Conservation (phyloP, 2,329 filamentous ascomycete genomes). For the Botryotinia narcissicola region DNA sequence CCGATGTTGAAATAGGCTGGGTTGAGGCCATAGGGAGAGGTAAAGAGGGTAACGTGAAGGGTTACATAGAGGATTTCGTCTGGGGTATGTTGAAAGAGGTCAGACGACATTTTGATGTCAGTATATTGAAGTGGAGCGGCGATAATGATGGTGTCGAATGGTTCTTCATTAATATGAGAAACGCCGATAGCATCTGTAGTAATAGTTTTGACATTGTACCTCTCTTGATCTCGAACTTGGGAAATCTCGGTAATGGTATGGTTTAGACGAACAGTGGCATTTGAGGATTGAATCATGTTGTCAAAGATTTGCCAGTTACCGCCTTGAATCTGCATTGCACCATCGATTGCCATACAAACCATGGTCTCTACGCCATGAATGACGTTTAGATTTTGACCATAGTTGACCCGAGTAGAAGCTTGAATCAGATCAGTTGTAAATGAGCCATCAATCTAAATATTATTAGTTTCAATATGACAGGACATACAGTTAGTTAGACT, state of each 20-base stretch:
- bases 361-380: slow-evolving; percentile 90
- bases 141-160: slow-evolving; percentile 78
- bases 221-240: slow-evolving; percentile 44
- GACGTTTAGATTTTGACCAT: slow-evolving; percentile 80
- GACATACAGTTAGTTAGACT: slow-evolving; percentile 18
- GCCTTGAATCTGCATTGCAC: slow-evolving; percentile 72
- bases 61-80: slow-evolving; percentile 81
- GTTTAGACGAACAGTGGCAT: slow-evolving; percentile 61
- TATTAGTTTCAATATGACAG: slow-evolving; percentile 21
- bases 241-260: slow-evolving; percentile 63
- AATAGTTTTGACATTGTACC: slow-evolving; percentile 46
- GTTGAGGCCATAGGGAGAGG: slow-evolving; percentile 71
- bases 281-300: slow-evolving; percentile 68
- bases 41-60: slow-evolving; percentile 86
- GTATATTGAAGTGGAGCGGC: slow-evolving; percentile 83
- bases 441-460: slow-evolving; percentile 52
- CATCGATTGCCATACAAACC: slow-evolving; percentile 84
- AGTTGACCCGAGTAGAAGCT: slow-evolving; percentile 89
- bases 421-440: slow-evolving; percentile 85
- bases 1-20: slow-evolving; percentile 69
- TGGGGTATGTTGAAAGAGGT: slow-evolving; percentile 67
- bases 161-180: slow-evolving; percentile 28
- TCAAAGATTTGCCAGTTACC: slow-evolving; percentile 96
- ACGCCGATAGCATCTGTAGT: slow-evolving; percentile 21
- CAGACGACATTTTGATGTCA: slow-evolving; percentile 60